Base-by-base conservation (phyloP, 2,329 filamentous ascomycete species). In the Stenocarpella maydis region DNA sequence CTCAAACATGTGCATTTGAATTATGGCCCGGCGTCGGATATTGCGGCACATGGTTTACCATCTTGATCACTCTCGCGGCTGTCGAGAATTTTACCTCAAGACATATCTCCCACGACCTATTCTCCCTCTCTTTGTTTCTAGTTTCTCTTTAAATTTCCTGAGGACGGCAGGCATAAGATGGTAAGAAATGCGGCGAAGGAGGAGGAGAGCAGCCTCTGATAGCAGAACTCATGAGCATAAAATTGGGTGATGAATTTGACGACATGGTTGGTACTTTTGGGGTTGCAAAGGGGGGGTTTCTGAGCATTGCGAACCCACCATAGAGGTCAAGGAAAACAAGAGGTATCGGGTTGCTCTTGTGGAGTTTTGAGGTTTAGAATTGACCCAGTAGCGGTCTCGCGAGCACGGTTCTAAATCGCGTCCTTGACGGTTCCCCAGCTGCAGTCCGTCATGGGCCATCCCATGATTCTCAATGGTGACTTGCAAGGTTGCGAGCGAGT, bases 331-430 rank as follows among this genome's bases (percentile, higher is more conserved):
- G n/a, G 52, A 65, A 65, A 68, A 63, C 54, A 68, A 34, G 24
- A 53, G 65, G 49, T 55, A 39, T 37, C 67, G 24, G 49, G 37
- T 71, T 69, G 66, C 60, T 37, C 41, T 53, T 49, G 12, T 55
- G 69, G 69, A 66, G 69, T 71, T 66, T n/a, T n/a, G 50, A 58
- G 69, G 69, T 50, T 60, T 69, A 71, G 69, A 71, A 41, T 45
- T 31, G 39, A 10, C 55, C 41, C 45, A 24, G n/a, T 39, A 45
- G 37, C 19, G 41, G 55, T n/a, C 55, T 47, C 19, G 55, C 45
- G 26, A 21, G 55, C 55, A 61, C 24, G 43, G 41, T 61, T 61
- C 26, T 47, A 61, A 61, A 45, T 28, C 55, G 55, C 45, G 10
- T 31, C 26, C 26, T 45, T 31, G 1, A 34, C 24, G n/a, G n/a